Percentiles rank a stretch among this genome's conserved stretches.
Evolutionary conservation across 495 filamentous ascomycete genomes (phyloP).

Genomic region (Penicillium chermesinum): DNA sequence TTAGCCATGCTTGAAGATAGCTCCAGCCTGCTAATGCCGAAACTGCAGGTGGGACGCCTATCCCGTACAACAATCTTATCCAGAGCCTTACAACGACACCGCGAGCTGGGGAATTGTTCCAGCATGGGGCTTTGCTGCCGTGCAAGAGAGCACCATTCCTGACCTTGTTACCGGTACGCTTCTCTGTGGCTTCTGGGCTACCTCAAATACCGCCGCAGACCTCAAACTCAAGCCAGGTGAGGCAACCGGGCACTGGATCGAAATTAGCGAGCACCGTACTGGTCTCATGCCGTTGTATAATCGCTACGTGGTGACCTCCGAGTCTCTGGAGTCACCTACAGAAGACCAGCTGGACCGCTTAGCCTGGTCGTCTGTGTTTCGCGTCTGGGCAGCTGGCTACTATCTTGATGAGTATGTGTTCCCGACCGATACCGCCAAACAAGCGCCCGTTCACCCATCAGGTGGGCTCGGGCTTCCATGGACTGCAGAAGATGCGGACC

Average conservation of each 20-base stretch:
- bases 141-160: conserved; percentile 42
- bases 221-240: conserved; percentile 17
- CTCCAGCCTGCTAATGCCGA: not conserved
- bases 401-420: conserved; percentile 47
- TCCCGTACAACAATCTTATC: conserved; percentile 32
- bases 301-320: conserved; percentile 28
- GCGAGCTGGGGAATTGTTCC: conserved; percentile 47
- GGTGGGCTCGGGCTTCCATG: conserved; percentile 26
- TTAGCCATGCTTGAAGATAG: not conserved
- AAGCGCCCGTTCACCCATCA: conserved; percentile 32
- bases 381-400: conserved; percentile 43
- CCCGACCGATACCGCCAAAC: conserved; percentile 13
- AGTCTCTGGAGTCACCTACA: conserved; percentile 5
- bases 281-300: conserved; percentile 50
- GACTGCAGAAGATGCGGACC: conserved; percentile 40
- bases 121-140: conserved; percentile 52
- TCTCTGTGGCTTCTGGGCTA: conserved; percentile 37
- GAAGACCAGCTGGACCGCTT: conserved; percentile 15
- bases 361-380: conserved; percentile 38
- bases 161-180: conserved; percentile 20
- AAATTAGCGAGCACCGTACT: conserved; percentile 39
- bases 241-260: conserved; percentile 31
- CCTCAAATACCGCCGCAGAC: conserved; percentile 19
- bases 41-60: conserved; percentile 33
- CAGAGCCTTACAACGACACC: conserved; percentile 48